Conservation (phyloP, 805 yeast species). For the Starmerella floris region DNA sequence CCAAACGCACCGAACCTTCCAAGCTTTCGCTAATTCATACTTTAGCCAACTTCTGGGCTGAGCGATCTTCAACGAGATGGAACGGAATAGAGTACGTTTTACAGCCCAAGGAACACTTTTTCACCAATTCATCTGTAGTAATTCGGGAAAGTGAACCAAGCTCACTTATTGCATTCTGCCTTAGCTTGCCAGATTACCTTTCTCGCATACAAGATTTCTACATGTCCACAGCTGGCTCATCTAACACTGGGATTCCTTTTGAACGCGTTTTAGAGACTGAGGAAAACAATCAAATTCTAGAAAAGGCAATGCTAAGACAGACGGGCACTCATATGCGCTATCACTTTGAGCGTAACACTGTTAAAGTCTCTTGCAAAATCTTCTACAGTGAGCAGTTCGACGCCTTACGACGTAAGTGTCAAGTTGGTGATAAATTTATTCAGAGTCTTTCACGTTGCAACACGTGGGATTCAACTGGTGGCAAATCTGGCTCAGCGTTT, state of each 20-base stretch:
- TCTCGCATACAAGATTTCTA: slow-evolving; percentile 41
- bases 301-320: slow-evolving; percentile 59
- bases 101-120: slow-evolving; percentile 68
- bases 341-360: slow-evolving; percentile 75
- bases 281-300: slow-evolving; percentile 31
- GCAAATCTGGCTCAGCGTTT: slow-evolving; percentile 91
- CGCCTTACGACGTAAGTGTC: slow-evolving; percentile 78
- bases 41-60: slow-evolving; percentile 90
- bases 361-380: slow-evolving; percentile 78
- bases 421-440: slow-evolving; percentile 56
- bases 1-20: slow-evolving; percentile 10
- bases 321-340: slow-evolving; percentile 84
- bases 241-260: slow-evolving; percentile 6
- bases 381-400: slow-evolving; percentile 95
- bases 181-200: slow-evolving; percentile 70
- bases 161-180: slow-evolving; percentile 82
- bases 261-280: slow-evolving; percentile 1
- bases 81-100: slow-evolving; percentile 80
- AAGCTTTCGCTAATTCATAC: slow-evolving; percentile 56
- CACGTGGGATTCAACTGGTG: slow-evolving; percentile 93
- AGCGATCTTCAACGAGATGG: slow-evolving; percentile 90
- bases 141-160: slow-evolving; percentile 95
- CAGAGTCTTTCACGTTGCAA: slow-evolving; percentile 88
- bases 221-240: slow-evolving; percentile 2
- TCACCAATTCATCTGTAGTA: slow-evolving; percentile 84